Conservation (phyloP, 805 yeast genomes). For the Teunomyces funiuensis region DNA sequence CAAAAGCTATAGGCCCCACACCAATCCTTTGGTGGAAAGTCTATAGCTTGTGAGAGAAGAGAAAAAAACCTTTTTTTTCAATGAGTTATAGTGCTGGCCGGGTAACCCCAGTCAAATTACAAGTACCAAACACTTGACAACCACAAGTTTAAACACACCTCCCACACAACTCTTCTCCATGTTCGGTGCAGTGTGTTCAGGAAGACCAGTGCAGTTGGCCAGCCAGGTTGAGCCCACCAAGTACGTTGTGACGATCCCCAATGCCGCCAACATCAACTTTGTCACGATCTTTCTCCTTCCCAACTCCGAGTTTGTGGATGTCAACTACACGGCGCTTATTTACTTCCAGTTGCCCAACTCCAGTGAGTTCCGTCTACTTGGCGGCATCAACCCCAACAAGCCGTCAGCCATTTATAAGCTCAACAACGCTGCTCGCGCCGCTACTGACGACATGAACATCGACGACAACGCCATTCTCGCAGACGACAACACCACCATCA, state of each 20-base stretch:
- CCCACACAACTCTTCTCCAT: too few relatives aligned
- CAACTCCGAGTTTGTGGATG: conserved; percentile 63
- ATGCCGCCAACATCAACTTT: conserved; percentile 70
- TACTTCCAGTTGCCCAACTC: conserved; percentile 78
- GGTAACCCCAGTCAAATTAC: conserved; percentile 4
- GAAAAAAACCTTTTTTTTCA: neutral
- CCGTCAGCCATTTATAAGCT: conserved; percentile 92
- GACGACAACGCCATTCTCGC: conserved; percentile 31
- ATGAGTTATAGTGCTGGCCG: too few relatives aligned
- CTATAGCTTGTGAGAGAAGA: neutral
- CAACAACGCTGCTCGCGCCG: conserved; percentile 37
- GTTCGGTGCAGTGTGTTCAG: conserved; percentile 79
- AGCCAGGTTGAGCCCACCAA: conserved; percentile 68
- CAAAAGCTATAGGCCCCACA: conserved; percentile 9
- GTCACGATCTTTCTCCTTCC: conserved; percentile 85
- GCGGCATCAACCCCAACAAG: conserved; percentile 60
- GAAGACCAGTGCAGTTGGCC: conserved; percentile 58
- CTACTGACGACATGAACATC: conserved; percentile 39
- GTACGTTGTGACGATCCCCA: conserved; percentile 61
- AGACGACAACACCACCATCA: conserved; percentile 28
- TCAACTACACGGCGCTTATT: conserved; percentile 75
- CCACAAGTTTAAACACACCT: too few relatives aligned
- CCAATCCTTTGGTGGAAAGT: conserved; percentile 10
- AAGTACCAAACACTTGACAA: too few relatives aligned
- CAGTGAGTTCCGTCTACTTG: conserved; percentile 63